Evolutionary conservation across 148 eudicot species (phyloP).

Genomic region (Limonium bicolor): DNA sequence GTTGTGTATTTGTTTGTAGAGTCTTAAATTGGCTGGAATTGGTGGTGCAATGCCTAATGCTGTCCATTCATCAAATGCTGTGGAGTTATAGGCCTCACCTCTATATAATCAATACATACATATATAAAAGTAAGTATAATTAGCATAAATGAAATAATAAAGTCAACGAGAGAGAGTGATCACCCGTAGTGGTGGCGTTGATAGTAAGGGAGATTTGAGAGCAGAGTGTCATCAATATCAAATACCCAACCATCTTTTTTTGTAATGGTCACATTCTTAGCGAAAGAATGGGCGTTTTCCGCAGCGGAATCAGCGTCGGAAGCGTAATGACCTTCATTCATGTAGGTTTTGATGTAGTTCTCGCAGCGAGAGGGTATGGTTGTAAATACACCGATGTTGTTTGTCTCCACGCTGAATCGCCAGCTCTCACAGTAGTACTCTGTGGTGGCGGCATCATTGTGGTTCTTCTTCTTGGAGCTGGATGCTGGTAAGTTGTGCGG

Average conservation of each 20-base stretch:
- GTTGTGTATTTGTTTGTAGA: constrained; percentile 53
- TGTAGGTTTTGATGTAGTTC: neutral
- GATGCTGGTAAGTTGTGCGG: no score
- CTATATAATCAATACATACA: constrained; percentile 14
- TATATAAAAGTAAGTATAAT: no score
- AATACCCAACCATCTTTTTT: constrained; percentile 42
- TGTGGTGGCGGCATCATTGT: no score
- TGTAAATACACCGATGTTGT: neutral
- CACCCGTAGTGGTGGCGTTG: constrained; percentile 29
- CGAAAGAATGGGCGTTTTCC: neutral
- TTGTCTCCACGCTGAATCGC: neutral
- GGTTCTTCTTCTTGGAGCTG: no score
- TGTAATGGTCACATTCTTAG: constrained; percentile 1
- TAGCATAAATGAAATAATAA: no score
- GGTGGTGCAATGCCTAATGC: constrained; percentile 47
- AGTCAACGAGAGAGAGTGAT: no score
- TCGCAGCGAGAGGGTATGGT: neutral
- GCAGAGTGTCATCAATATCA: constrained; percentile 30
- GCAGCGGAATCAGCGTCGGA: neutral
- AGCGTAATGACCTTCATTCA: neutral
- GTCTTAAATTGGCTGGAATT: constrained; percentile 50
- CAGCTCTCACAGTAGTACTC: constrained; percentile 6
- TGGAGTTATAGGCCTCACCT: constrained; percentile 35
- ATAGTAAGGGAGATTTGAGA: constrained; percentile 37
- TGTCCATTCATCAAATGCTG: constrained; percentile 42